phyloP scores from a whole-genome alignment of 192 early-diverging fungal species.

The Chytriomyces confervae region DNA sequence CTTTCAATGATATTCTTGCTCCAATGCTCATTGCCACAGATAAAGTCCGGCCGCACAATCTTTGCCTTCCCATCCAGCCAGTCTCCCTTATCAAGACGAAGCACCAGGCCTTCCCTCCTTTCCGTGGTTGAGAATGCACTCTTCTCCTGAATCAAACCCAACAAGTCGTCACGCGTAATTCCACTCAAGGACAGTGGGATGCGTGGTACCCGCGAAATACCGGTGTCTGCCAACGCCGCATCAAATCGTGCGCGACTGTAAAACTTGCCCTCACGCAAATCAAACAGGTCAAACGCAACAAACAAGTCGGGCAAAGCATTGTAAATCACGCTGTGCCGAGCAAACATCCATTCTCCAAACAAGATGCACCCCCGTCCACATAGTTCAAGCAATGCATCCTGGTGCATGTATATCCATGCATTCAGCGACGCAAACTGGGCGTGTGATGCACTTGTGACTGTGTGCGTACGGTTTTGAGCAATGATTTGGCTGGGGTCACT shows the following conservation, averaged over 20 bases:
- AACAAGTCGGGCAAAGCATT: constrained; percentile 41
- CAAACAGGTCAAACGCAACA: constrained; percentile 52
- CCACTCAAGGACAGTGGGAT: neutral
- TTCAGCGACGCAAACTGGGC: constrained; percentile 42
- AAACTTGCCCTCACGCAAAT: constrained; percentile 34
- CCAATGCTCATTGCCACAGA: constrained; percentile 58
- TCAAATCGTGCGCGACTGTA: constrained; percentile 29
- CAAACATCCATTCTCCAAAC: constrained; percentile 58
- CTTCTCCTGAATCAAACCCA: constrained; percentile 13
- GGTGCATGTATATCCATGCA: constrained; percentile 40
- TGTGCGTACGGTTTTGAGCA: constrained; percentile 53
- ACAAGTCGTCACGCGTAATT: constrained; percentile 10
- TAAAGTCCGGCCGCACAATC: constrained; percentile 51
- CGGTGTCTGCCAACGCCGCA: constrained; percentile 13
- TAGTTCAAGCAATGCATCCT: constrained; percentile 31
- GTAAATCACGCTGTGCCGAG: constrained; percentile 47
- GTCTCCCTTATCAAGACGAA: constrained; percentile 43
- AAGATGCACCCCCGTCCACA: constrained; percentile 31
- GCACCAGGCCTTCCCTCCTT: constrained; percentile 41
- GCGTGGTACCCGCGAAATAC: constrained; percentile 12
- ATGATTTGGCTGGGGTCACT: constrained; percentile 17
- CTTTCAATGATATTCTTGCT: constrained; percentile 39
- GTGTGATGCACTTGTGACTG: constrained; percentile 41
- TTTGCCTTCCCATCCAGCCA: constrained; percentile 48
- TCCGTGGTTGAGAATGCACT: constrained; percentile 24